A percentile compares a stretch with the other conserved stretches of the same genome.
These are phyloP conservation scores for Mucor saturninus DNA, from an alignment of 371 early-diverging fungal genomes.

Conservation along the genomic window DNA sequence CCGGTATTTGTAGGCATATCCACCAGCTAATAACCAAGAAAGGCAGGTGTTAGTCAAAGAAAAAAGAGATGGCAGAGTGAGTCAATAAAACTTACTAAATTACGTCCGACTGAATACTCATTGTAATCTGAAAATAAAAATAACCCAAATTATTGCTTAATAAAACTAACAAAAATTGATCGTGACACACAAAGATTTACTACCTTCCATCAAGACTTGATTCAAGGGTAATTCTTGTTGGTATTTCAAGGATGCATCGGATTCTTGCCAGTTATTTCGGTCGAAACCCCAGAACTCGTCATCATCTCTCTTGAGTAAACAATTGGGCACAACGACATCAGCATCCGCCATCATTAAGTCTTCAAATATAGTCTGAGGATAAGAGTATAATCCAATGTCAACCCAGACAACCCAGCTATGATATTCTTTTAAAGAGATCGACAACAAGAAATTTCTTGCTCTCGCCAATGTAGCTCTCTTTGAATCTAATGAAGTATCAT, in stretches of 20 bases:
- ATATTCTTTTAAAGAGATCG: constrained; percentile 49
- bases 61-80: no score
- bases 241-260: constrained; percentile 50
- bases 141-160: no score
- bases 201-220: constrained; percentile 48
- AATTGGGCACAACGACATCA: constrained; percentile 65
- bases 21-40: constrained; percentile 36
- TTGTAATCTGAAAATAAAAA: constrained; percentile 17
- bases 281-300: constrained; percentile 58
- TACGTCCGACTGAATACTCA: constrained; percentile 20
- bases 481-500: constrained; percentile 18
- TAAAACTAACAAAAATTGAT: not conserved
- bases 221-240: constrained; percentile 49
- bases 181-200: not conserved
- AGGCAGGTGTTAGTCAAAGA: no score
- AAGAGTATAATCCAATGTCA: constrained; percentile 54
- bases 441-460: constrained; percentile 56
- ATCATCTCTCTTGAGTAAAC: constrained; percentile 42
- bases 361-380: constrained; percentile 54
- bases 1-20: constrained; percentile 43
- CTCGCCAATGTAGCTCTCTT: constrained; percentile 55
- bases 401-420: constrained; percentile 63
- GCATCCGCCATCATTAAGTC: constrained; percentile 55
- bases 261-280: constrained; percentile 71
- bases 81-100: constrained; percentile 13